These are phyloP conservation scores for Hypoxylon rickii DNA, from an alignment of 495 filamentous ascomycete genomes.

Conservation along the genomic window DNA sequence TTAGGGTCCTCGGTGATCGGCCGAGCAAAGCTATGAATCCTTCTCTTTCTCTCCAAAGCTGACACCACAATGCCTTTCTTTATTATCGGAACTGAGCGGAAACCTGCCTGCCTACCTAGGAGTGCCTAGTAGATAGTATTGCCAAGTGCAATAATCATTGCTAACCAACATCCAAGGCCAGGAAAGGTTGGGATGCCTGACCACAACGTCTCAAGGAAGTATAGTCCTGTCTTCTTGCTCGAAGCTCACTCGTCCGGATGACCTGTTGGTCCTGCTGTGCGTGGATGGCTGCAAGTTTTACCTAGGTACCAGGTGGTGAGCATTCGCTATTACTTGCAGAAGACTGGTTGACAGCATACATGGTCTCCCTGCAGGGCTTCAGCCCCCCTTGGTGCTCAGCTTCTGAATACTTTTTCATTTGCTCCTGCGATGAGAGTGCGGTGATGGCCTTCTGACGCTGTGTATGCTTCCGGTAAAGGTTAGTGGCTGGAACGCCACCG, in stretches of 20 bases:
- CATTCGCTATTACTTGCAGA: conserved; percentile 16
- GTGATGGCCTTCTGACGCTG: conserved; percentile 7
- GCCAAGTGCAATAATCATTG: conserved; percentile 2
- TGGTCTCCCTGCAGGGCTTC: conserved; percentile 23
- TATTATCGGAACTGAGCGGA: not conserved
- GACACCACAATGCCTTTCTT: too few relatives aligned
- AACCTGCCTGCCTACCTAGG: not conserved
- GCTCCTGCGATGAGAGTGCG: not conserved
- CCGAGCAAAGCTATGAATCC: too few relatives aligned
- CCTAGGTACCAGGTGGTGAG: too few relatives aligned
- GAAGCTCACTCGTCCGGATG: conserved; percentile 5
- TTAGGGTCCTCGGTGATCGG: too few relatives aligned
- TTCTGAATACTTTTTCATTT: not conserved
- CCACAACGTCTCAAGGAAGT: conserved; percentile 1
- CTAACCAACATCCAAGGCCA: too few relatives aligned
- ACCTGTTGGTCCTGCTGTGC: too few relatives aligned
- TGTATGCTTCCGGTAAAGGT: too few relatives aligned
- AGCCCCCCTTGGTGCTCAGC: conserved; percentile 1
- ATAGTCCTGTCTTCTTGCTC: conserved; percentile 9
- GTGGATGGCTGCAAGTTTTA: conserved; percentile 24
- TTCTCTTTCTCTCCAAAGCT: too few relatives aligned
- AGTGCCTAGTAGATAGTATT: conserved; percentile 8
- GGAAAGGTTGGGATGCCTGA: too few relatives aligned
- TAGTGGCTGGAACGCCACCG: conserved; percentile 14
- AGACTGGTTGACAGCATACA: not conserved